A percentile compares a stretch with the other conserved stretches of the same genome.
Evolutionary conservation across 2,329 filamentous ascomycete species (phyloP).

Genomic region (Hymenoscyphus scutula): DNA sequence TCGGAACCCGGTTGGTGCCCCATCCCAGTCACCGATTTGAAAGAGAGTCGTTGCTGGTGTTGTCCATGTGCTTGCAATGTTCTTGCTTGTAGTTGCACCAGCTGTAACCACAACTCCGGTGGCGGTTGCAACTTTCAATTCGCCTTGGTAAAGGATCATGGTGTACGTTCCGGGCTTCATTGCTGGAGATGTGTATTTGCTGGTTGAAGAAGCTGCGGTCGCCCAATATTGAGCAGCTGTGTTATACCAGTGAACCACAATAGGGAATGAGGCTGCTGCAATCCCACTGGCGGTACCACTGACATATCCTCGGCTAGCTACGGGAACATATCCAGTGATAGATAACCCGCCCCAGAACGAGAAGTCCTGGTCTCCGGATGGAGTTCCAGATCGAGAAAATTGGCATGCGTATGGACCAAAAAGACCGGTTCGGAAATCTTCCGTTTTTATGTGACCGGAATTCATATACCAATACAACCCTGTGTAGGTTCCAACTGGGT

Average conservation of each 20-base stretch:
- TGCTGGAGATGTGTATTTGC: slow-evolving; percentile 59
- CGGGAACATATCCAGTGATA: slow-evolving; percentile 56
- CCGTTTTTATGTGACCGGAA: slow-evolving; percentile 61
- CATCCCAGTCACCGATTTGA: slow-evolving; percentile 65
- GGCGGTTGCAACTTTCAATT: slow-evolving; percentile 52
- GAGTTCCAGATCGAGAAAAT: slow-evolving; percentile 58
- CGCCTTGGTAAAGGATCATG: slow-evolving; percentile 63
- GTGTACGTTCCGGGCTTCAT: slow-evolving; percentile 69
- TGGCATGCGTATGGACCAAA: slow-evolving; percentile 64
- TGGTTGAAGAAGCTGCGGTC: slow-evolving; percentile 48
- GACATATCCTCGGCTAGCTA: slow-evolving; percentile 56
- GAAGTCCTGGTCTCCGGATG: slow-evolving; percentile 47
- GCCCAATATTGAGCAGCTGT: slow-evolving; percentile 62
- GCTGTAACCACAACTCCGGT: slow-evolving; percentile 48
- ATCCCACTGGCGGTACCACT: slow-evolving; percentile 60
- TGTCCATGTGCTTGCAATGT: slow-evolving; percentile 48
- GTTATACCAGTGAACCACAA: slow-evolving; percentile 67
- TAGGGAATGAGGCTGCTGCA: slow-evolving; percentile 45
- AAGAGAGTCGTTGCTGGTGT: slow-evolving; percentile 54
- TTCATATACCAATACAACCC: slow-evolving; percentile 63
- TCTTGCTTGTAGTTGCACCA: slow-evolving; percentile 46
- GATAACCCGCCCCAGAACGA: slow-evolving; percentile 59
- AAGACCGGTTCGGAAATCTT: slow-evolving; percentile 59
- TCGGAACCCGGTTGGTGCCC: slow-evolving; percentile 60
- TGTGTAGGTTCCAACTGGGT: slow-evolving; percentile 57